Evolutionary conservation across 2,329 filamentous ascomycete species (phyloP), one percentile per base, ranked within the genome.

Genomic region (Fusarium neocosmosporiellum): DNA sequence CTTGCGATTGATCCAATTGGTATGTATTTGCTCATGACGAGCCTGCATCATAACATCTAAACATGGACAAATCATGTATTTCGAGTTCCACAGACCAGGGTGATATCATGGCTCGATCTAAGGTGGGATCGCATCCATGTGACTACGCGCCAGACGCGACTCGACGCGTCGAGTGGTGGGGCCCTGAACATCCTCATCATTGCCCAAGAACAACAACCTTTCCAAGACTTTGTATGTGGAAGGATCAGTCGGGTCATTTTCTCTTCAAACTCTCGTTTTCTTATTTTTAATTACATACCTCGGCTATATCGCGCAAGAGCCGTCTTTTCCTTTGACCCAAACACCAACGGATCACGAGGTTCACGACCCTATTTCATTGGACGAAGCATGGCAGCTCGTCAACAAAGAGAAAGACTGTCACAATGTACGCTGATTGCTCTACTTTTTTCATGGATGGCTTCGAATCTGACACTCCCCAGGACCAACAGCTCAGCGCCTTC

Each of bases 401-500:
- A 16, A 73, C 58, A 41, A 34, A 27, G 14, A n/a, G n/a, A n/a
- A 41, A 22, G n/a, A 16, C 27, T 4, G 22, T 10, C 55, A 43
- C 5, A 54, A 77, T 71, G 67, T 67, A 41, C 3, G 48, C 14
- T 4, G 18, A 50, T 31, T 8, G 13, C 29, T 22, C 9, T 13
- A 7, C n/a, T n/a, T 7, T 4, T 3, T 3, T 2, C 1, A 0
- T 7, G 10, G 31, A 9, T 5, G 16, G 3, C 4, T 6, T 4
- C 16, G 5, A 14, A 5, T 7, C 66, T 78, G 5, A 79, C 64
- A 1, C 4, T 10, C 1, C 4, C 2, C 22, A 83, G 82, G 79
- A 80, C 79, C n/a, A 80, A 80, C 59, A 74, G 68, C 8, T 73
- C 75, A 62, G 72, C 79, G 41, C 54, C 72, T 34, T 71, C 68